Base-by-base conservation (phyloP, 108 stramenopile species). In the Fistulifera pelliculosa region DNA sequence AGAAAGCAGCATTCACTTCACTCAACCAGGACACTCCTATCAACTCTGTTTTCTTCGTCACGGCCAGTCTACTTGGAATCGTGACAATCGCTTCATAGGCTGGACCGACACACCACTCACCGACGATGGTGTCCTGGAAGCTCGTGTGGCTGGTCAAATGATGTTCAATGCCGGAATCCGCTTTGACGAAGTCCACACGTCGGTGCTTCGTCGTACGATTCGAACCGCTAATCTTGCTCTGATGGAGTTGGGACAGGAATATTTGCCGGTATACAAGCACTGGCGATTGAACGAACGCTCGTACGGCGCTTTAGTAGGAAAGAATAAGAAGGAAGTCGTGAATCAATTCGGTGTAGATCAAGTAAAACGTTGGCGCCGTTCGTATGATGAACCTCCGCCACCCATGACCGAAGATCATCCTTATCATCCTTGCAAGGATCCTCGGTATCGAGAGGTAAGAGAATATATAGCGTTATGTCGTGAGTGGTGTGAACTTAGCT, bases 261-360 rank as follows among this genome's bases (percentile, higher is more conserved):
- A 90, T 56, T 81, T 98, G 43, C 94, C 93, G 13, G 79, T 94
- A 3, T 45, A 82, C 42, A 91, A 90, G 56, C 60, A 71, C 28
- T 98, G 90, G 90, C 71, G 94, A 12, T 69, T 98, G 45, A 98
- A 98, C 67, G 97, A 98, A 67, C 69, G 94, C 8, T 58, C 77
- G 60, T 95, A 93, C 53, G 90, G 88, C 8, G 78, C 74, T 31
- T 66, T 94, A 12, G 88, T 93, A 27, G 97, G 97, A 1, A 66
- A 85, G 61, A 83, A 96, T 61, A 96, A 96, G 76, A 90, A 96
- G 61, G 87, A 96, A 65, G 92, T 93, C 1, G 86, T 81, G 27
- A 84, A 77, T 60, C 63, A 77, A 26, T 68, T 58, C 58, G 88
- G 88, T n/a, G 62, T 58, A 27, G 83, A 90, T 38, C 83, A 85